These are phyloP conservation scores for Fagopyrum esculentum DNA, from an alignment of 148 eudicot species.

Conservation along the genomic window DNA sequence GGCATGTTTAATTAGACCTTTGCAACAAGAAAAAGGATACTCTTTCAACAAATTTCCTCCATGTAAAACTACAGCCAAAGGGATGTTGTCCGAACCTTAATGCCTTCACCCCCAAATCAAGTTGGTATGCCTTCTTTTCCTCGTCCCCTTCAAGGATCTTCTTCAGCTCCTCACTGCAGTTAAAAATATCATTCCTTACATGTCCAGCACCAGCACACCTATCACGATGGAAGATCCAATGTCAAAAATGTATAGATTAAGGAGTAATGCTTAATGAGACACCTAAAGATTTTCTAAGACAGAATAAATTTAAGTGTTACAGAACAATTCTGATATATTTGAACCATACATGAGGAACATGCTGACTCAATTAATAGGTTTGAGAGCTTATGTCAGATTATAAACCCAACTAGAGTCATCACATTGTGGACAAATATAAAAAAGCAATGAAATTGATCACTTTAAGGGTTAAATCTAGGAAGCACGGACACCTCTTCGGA, in stretches of 20 bases:
- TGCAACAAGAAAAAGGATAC: background rate
- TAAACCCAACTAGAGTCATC: background rate
- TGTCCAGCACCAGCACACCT: slow-evolving; percentile 99
- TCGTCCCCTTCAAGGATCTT: slow-evolving; percentile 42
- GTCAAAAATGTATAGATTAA: background rate
- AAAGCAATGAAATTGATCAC: background rate
- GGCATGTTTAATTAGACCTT: background rate
- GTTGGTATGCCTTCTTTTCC: slow-evolving; percentile 62
- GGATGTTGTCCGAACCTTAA: slow-evolving; percentile 52
- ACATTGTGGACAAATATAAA: background rate
- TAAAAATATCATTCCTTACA: slow-evolving; percentile 70
- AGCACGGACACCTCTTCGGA: too few relatives aligned
- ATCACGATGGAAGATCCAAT: slow-evolving; percentile 12
- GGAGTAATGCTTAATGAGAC: background rate
- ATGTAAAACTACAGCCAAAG: background rate
- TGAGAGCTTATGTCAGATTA: background rate
- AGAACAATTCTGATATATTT: background rate
- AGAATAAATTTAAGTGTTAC: background rate
- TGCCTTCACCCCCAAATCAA: slow-evolving; percentile 87
- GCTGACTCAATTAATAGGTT: too few relatives aligned
- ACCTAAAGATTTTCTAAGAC: background rate
- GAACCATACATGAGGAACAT: background rate
- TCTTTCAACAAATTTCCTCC: background rate
- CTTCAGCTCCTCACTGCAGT: slow-evolving; percentile 53
- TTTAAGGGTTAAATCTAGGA: background rate